A percentile compares a stretch with the other conserved stretches of the same genome.
Evolutionary conservation across 129 eudicot species (phyloP).

Genomic region (Chrysanthemum makinoi): DNA sequence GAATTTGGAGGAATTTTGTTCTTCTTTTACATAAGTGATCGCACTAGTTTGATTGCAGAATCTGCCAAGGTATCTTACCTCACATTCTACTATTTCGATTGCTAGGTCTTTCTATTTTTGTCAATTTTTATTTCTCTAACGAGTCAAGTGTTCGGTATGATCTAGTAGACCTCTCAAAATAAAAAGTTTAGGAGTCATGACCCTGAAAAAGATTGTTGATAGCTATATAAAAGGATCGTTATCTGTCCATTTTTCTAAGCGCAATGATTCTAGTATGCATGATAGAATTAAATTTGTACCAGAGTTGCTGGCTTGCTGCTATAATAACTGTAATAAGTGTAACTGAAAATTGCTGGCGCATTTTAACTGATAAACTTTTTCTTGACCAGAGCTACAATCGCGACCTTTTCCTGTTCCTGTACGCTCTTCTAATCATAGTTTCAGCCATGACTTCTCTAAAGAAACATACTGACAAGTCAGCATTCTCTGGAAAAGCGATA

Average conservation of each 20-base stretch:
- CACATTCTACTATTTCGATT: slow-evolving; percentile 11
- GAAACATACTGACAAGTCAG: slow-evolving; percentile 85
- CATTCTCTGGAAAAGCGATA: slow-evolving; percentile 78
- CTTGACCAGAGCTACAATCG: slow-evolving; percentile 79
- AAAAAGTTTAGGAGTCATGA: too few relatives aligned
- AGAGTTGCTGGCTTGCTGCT: too few relatives aligned
- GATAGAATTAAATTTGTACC: too few relatives aligned
- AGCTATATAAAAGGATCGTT: too few relatives aligned
- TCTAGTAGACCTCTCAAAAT: not conserved
- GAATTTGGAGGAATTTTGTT: slow-evolving; percentile 88
- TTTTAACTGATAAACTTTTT: slow-evolving; percentile 21
- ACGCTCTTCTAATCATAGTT: slow-evolving; percentile 68
- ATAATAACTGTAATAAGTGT: too few relatives aligned
- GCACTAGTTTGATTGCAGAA: slow-evolving; percentile 72
- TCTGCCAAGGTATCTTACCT: slow-evolving; percentile 63
- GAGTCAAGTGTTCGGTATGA: not conserved
- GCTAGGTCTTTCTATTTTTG: not conserved
- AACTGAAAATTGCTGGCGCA: too few relatives aligned
- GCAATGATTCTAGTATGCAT: too few relatives aligned
- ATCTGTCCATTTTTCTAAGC: too few relatives aligned
- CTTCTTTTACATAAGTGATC: slow-evolving; percentile 91
- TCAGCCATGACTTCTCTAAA: slow-evolving; percentile 88
- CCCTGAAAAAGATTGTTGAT: too few relatives aligned
- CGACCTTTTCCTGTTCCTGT: slow-evolving; percentile 83
- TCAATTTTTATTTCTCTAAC: not conserved